Conservation (phyloP, 2,329 filamentous ascomycete genomes). For the Ascochyta fabae region DNA sequence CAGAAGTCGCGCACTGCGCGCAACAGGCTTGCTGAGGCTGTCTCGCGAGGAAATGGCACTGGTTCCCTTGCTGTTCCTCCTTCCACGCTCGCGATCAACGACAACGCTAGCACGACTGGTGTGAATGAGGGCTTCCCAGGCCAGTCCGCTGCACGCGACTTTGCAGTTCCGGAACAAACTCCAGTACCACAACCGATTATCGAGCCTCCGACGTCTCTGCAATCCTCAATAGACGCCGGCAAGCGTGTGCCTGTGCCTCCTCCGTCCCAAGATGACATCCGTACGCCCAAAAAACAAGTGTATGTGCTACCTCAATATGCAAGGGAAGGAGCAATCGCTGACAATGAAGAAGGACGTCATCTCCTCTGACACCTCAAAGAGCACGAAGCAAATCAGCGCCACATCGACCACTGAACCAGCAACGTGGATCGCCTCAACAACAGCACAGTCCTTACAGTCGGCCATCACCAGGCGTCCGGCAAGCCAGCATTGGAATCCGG, state of each 20-base stretch:
- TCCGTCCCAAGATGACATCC: conserved; percentile 23
- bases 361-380: conserved; percentile 23
- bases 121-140: conserved; percentile 44
- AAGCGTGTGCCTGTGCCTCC: conserved; percentile 37
- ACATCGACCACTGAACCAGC: conserved; percentile 13
- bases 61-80: conserved; percentile 39
- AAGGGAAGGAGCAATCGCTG: conserved; percentile 22
- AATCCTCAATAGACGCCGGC: conserved; percentile 46
- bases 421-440: conserved; percentile 24
- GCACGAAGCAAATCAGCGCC: conserved; percentile 40
- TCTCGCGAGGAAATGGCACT: conserved; percentile 35
- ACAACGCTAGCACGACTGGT: conserved; percentile 41
- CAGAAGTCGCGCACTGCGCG: conserved; percentile 44
- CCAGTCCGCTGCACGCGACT: conserved; percentile 42
- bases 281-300: conserved; percentile 30
- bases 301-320: conserved; percentile 12
- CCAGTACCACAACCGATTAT: conserved; percentile 28
- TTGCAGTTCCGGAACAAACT: conserved; percentile 31
- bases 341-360: conserved; percentile 22
- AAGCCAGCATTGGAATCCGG: conserved; percentile 47
- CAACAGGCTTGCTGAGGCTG: conserved; percentile 38
- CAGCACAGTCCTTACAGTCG: conserved; percentile 29
- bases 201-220: conserved; percentile 44
- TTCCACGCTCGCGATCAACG: conserved; percentile 36
- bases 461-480: conserved; percentile 32